A percentile compares a stretch with the other conserved stretches of the same genome.
phyloP scores from a whole-genome alignment of 345 rosid species.

The Hypericum perforatum region DNA sequence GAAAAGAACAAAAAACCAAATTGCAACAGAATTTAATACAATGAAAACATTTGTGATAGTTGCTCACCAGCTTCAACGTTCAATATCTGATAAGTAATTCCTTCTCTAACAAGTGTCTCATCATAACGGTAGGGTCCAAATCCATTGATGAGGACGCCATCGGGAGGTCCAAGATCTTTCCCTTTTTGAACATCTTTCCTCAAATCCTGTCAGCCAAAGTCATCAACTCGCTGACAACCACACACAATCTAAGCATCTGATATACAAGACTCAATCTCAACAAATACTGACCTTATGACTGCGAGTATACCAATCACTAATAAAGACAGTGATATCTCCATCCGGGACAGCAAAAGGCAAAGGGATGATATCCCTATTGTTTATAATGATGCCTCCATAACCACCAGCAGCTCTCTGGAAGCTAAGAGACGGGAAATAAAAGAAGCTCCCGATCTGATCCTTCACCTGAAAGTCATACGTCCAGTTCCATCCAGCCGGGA shows the following conservation, averaged over 20 bases:
- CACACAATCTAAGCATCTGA: constrained; percentile 1
- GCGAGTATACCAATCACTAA: constrained; percentile 29
- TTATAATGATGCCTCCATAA: constrained; percentile 25
- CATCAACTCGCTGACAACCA: constrained; percentile 4
- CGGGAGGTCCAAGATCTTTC: constrained; percentile 55
- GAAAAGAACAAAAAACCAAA: not conserved
- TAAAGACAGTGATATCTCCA: constrained; percentile 17
- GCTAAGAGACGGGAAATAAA: constrained; percentile 23
- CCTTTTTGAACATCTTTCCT: constrained; percentile 61
- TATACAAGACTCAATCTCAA: constrained; percentile 5
- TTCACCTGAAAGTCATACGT: constrained; percentile 27
- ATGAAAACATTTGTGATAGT: not conserved
- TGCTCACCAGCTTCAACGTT: constrained; percentile 68
- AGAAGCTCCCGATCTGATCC: constrained; percentile 31
- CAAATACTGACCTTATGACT: constrained; percentile 58
- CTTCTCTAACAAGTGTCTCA: constrained; percentile 35
- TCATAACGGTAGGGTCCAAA: constrained; percentile 70
- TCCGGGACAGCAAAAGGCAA: constrained; percentile 21
- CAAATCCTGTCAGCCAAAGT: constrained; percentile 39
- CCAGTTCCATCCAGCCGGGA: constrained; percentile 30
- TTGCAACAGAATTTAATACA: not conserved
- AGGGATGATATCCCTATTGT: constrained; percentile 23
- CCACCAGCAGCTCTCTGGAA: constrained; percentile 29
- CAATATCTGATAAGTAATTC: constrained; percentile 50
- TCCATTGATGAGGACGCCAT: constrained; percentile 72